Conservation (phyloP, 768 basidiomycete species). For the Hydnomerulius pinastri region DNA sequence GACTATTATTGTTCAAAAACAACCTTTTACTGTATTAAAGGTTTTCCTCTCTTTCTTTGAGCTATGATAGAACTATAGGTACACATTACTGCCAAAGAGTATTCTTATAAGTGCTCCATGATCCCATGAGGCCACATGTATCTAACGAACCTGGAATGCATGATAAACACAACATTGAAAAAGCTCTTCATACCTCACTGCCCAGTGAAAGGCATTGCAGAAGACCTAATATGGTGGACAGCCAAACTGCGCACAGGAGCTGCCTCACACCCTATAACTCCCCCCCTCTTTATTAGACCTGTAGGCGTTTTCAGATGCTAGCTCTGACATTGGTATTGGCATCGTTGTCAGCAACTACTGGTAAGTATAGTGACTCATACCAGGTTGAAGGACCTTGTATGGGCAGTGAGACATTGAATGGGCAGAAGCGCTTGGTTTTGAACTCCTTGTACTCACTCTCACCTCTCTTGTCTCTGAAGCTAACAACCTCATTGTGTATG, state of each 20-base stretch:
- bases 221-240: constrained; percentile 40
- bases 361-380: constrained; percentile 11
- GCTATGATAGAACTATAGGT: too few species aligned
- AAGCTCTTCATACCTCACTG: constrained; percentile 31
- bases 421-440: constrained; percentile 16
- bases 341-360: constrained; percentile 4
- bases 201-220: constrained; percentile 2
- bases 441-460: constrained; percentile 1
- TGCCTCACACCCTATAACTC: neutral
- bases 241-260: neutral
- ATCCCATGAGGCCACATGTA: constrained; percentile 38
- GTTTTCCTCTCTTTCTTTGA: too few species aligned
- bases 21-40: too few species aligned
- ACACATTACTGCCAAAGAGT: too few species aligned
- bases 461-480: neutral
- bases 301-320: constrained; percentile 1
- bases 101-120: constrained; percentile 28
- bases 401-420: constrained; percentile 9
- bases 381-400: constrained; percentile 1
- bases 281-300: constrained; percentile 5
- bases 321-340: constrained; percentile 11
- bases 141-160: constrained; percentile 40
- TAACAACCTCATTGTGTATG: neutral
- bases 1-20: too few species aligned
- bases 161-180: constrained; percentile 30